Evolutionary conservation across 1,139 yeast species (phyloP), one percentile per base, ranked within the genome.

Genomic region (Magnusiomyces magnusii): DNA sequence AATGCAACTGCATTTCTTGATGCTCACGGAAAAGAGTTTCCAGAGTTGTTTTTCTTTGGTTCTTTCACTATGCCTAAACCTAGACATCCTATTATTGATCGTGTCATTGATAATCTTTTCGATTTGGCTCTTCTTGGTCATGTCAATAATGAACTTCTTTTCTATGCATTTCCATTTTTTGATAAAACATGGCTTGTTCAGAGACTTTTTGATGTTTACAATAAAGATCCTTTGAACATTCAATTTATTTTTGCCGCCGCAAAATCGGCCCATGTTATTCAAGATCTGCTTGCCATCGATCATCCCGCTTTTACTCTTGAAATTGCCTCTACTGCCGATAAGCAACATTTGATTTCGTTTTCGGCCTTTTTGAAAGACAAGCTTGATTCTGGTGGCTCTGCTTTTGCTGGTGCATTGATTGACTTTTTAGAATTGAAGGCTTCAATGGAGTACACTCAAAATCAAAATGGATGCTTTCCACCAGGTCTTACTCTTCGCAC

Each of bases 41-140:
- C 76, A 1, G 77, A 73, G 60, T 67, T 74, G 24, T 66, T 74
- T 51, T 67, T 74, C 51, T 61, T 73, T 9, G 76, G 76, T 19
- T 73, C 73, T 10, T 62, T 71, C 23, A 65, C 67, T 34, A 64
- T 71, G 51, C 70, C 74, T 9, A 67, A 67, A 54, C 76, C 77
- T 9, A 71, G 76, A 75, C 69, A 71, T 5, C 65, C 68, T 7
- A 63, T 71, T 21, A 66, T 71, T 49, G 75, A 71, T 52, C 65
- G 73, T 27, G 69, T 73, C 53, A 62, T 74, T 47, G 67, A 67
- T 54, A 71, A 70, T 55, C 65, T 73, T 49, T 71, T 71, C 57
- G 75, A 71, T 24, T 64, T 71, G 25, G 72, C 72, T 58, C 66
- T 73, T 54, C 64, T 67, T 23, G 73, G 73, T 41, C 68, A 66